Percentiles rank a stretch among this genome's conserved stretches.
Evolutionary conservation across 202 grass and related monocot genomes (phyloP).

Genomic region (Panicum hallii): DNA sequence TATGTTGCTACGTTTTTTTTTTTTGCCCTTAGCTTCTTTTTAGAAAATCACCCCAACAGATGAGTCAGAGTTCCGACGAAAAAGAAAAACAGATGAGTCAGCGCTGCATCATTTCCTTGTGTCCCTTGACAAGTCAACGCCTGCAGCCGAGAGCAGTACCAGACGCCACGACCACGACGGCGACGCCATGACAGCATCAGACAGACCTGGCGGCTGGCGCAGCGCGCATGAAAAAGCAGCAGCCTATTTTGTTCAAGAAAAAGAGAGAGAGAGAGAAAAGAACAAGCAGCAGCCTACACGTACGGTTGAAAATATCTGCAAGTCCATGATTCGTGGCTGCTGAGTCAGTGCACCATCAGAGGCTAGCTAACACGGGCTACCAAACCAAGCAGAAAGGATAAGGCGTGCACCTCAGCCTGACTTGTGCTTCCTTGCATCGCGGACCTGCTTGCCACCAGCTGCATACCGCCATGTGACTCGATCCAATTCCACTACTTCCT

Average conservation of each 20-base stretch:
- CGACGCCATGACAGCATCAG: neutral
- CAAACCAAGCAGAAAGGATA: constrained; percentile 29
- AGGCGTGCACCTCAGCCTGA: constrained; percentile 46
- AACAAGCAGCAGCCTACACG: no score
- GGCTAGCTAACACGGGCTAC: neutral
- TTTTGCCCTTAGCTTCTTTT: no score
- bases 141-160: neutral
- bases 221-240: neutral
- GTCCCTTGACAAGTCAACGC: neutral
- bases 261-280: neutral
- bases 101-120: neutral
- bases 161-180: neutral
- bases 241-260: no score
- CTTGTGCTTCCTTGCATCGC: neutral
- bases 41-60: no score
- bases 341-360: constrained; percentile 43
- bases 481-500: neutral
- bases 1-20: no score
- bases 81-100: neutral
- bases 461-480: constrained; percentile 6
- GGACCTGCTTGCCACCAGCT: neutral
- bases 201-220: neutral
- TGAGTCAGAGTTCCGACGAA: no score
- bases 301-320: neutral
- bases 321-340: neutral